These are phyloP conservation scores for Phytophthora sp. DNA, from an alignment of 352 stramenopile genomes.

Conservation along the genomic window DNA sequence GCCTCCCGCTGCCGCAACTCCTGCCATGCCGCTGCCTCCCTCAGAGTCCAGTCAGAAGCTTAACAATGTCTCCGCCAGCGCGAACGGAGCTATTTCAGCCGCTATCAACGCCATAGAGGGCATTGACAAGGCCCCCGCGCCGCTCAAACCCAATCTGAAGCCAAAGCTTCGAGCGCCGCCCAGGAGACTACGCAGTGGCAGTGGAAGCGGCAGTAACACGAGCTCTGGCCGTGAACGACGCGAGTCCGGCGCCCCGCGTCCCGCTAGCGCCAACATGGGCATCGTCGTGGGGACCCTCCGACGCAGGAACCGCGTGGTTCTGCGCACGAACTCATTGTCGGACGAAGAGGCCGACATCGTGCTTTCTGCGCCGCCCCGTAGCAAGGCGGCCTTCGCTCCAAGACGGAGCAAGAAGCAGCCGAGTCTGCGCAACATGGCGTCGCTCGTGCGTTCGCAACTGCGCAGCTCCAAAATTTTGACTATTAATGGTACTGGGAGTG, in stretches of 20 bases:
- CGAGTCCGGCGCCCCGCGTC: slow-evolving; percentile 30
- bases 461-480: slow-evolving; percentile 44
- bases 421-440: slow-evolving; percentile 72
- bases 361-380: slow-evolving; percentile 16
- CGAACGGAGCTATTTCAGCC: slow-evolving; percentile 1
- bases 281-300: slow-evolving; percentile 50
- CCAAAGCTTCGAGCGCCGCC: slow-evolving; percentile 35
- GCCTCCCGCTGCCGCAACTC: background rate
- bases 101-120: background rate
- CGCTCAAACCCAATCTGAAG: slow-evolving; percentile 28
- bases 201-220: slow-evolving; percentile 55
- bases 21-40: background rate
- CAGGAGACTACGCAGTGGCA: slow-evolving; percentile 57
- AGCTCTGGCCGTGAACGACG: slow-evolving; percentile 19
- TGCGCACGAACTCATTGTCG: slow-evolving; percentile 37
- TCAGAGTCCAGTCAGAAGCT: slow-evolving; percentile 13
- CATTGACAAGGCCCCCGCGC: slow-evolving; percentile 9
- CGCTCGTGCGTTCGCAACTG: slow-evolving; percentile 66
- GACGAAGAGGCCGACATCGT: slow-evolving; percentile 41
- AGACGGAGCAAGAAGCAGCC: slow-evolving; percentile 48
- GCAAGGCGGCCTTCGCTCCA: slow-evolving; percentile 1
- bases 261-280: slow-evolving; percentile 41
- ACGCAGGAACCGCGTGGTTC: slow-evolving; percentile 39
- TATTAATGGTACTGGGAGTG: background rate
- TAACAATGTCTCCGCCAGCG: slow-evolving; percentile 7